Percentiles rank a stretch among this genome's conserved stretches.
Conservation (phyloP, 306 rosid genomes). For the Sindora glabra region DNA sequence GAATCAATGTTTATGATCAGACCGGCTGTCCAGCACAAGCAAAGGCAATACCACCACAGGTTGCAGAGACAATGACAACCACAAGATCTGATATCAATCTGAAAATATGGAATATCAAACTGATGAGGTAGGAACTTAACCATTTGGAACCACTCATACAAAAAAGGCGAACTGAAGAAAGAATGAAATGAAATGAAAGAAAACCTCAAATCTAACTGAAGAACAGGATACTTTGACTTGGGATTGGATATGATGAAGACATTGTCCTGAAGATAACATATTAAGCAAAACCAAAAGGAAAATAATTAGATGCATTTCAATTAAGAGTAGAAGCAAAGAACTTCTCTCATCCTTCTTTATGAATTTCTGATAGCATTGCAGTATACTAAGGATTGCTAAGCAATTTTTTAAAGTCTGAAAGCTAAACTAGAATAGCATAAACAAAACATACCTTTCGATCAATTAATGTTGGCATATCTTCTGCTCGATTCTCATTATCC, state of each 20-base stretch:
- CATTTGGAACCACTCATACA: conserved; percentile 14
- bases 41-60: conserved; percentile 97
- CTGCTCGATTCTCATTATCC: conserved; percentile 83
- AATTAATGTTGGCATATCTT: conserved; percentile 86
- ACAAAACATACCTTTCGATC: conserved; percentile 63
- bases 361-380: too few species aligned
- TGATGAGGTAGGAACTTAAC: conserved; percentile 23
- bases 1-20: conserved; percentile 28
- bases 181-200: conserved; percentile 4
- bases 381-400: background rate
- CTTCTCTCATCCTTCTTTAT: too few species aligned
- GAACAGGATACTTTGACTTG: conserved; percentile 90
- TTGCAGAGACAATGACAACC: conserved; percentile 92
- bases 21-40: conserved; percentile 99
- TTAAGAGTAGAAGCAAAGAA: background rate
- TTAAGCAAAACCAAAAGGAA: conserved; percentile 7
- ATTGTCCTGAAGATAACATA: conserved; percentile 61
- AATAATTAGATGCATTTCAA: background rate
- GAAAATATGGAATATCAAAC: conserved; percentile 27
- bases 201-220: conserved; percentile 83
- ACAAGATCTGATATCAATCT: conserved; percentile 94
- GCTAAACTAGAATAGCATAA: conserved; percentile 12
- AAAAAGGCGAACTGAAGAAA: conserved; percentile 5
- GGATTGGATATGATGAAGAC: conserved; percentile 83
- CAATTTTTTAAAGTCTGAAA: conserved; percentile 6